Evolutionary conservation across 1,139 yeast species (phyloP), one percentile per base, ranked within the genome.

Genomic region (Nakaseomyces kungkrabaensis): DNA sequence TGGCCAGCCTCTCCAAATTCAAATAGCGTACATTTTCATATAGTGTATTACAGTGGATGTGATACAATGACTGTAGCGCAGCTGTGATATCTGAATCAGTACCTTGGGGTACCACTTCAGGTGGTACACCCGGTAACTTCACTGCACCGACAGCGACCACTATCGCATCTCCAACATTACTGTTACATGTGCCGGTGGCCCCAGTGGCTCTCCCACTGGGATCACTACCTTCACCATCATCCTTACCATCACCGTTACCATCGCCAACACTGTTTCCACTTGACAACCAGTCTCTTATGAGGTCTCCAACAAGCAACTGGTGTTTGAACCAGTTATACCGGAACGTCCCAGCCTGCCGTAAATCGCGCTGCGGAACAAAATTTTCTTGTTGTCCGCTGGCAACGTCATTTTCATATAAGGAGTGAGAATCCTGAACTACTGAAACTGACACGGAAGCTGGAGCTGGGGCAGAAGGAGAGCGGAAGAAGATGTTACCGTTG

Each of bases 1-100:
- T 69, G 51, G 81, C 74, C 41, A 86, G 68, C 58, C 77, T 77
- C 52, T 77, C 77, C 48, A 81, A 63, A 53, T 82, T 84, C 81
- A 85, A 11, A 31, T 36, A 47, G 13, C 40, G 34, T 7, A 17
- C 40, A 7, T 55, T 55, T 47, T 57, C 58, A 40, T 53, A 57
- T 5, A 56, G 41, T 13, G 57, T 50, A 33, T 55, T 56, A 45
- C 61, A 58, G 50, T 58, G 50, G 34, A 54, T 52, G 34, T 48
- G 56, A 50, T 58, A 58, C 24, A 56, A 37, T 1, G 61, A 56
- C 47, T 57, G 59, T 46, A 58, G 46, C 1, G 60, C 56, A n/a
- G 55, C 52, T 3, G 52, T 46, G n/a, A 55, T 53, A 48, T 58
- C 61, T n/a, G 45, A 36, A 44, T 55, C 59, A 1, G 50, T 43